Conservation (phyloP, 495 filamentous ascomycete genomes). For the Trichoderma virens region DNA sequence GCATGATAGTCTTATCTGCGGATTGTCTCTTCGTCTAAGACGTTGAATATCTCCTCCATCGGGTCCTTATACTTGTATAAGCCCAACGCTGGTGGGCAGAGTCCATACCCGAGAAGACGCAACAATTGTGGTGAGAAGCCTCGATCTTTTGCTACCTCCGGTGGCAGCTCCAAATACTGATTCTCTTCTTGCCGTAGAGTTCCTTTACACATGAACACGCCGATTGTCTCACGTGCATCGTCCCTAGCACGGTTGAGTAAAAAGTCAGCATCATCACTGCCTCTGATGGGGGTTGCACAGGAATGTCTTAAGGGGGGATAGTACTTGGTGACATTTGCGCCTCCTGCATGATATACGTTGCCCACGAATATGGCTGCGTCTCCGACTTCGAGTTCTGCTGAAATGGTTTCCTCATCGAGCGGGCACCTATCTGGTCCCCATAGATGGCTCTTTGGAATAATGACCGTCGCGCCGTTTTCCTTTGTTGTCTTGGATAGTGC, state of each 20-base stretch:
- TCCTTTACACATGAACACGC: conserved; percentile 12
- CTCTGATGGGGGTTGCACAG: neutral
- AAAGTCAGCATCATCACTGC: neutral
- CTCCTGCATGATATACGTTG: conserved; percentile 12
- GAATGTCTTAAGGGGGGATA: neutral
- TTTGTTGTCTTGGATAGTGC: conserved; percentile 14
- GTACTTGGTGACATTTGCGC: conserved; percentile 9
- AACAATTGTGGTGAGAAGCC: conserved; percentile 4
- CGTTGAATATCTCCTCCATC: conserved; percentile 9
- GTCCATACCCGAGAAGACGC: conserved; percentile 3
- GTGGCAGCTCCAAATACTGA: conserved; percentile 11
- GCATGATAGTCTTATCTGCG: neutral
- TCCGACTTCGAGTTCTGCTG: conserved; percentile 11
- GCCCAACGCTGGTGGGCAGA: conserved; percentile 7
- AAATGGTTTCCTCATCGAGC: conserved; percentile 20
- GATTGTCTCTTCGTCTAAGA: conserved; percentile 10
- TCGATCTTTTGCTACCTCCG: conserved; percentile 6
- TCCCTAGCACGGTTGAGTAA: neutral
- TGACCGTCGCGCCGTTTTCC: conserved; percentile 15
- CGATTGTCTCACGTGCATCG: conserved; percentile 10
- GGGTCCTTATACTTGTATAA: conserved; percentile 10
- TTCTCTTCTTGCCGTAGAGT: conserved; percentile 11
- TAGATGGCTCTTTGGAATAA: conserved; percentile 14
- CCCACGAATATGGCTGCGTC: conserved; percentile 11
- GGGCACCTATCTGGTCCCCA: conserved; percentile 21